Evolutionary conservation across 2,329 filamentous ascomycete genomes (phyloP), one percentile per base, ranked within the genome.

Genomic region (Talaromyces sp.): DNA sequence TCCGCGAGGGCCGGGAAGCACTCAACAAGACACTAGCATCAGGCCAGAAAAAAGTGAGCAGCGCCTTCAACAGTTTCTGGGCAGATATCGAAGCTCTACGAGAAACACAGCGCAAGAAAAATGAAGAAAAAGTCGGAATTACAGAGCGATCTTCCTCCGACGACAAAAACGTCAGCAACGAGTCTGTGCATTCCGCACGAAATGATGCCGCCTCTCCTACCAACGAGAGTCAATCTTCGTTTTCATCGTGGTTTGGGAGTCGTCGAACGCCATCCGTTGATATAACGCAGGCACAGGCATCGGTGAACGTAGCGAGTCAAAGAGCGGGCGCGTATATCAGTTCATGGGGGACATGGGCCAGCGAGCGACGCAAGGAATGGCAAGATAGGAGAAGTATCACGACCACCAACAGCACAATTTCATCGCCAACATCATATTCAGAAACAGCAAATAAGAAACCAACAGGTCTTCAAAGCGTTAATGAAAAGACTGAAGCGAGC

Each of bases 11-110:
- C 9, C 87, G 89, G 63, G 95, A 98, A 76, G 90, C 89, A 0
- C 83, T 98, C 2, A 92, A 92, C n/a, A 89, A 93, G 67, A 93
- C 96, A 71, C 77, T 97, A n/a, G 90, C 91, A 3, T 92, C 90
- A 0, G 93, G 95, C 0, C 89, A 90, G 63, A 92, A 95, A 72
- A 96, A 94, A 79, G 91, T 96, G 0, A 93, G 90, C 22, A 90
- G 88, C 4, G 89, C 95, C 43, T 92, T 97, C 77, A 96, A 90
- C 75, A 93, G 88, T 72, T 83, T 98, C 33, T 98, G 96, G 83
- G 87, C 92, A 0, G 94, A 98, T 71, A 91, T 98, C 79, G 94
- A 98, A 77, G 81, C 87, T 2, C 86, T 92, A 79, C 85, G 91
- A 15, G 91, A 93, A 78, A 85, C 87, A 17, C 90, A 93, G 75